Conservation (phyloP, 2,329 filamentous ascomycete species). For the Aspergillus fumigatus region DNA sequence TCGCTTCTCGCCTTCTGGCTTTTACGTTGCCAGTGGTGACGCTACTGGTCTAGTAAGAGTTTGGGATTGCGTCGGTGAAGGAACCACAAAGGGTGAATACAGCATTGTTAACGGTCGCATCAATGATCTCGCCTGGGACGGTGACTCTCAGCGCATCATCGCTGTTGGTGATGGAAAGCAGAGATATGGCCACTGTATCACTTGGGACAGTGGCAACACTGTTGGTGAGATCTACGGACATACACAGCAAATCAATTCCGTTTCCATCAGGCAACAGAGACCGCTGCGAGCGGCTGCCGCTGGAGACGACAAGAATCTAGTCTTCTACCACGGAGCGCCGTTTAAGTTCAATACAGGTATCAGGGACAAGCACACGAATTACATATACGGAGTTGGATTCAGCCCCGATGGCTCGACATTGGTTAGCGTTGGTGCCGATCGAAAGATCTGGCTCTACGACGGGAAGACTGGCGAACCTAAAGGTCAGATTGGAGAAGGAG, state of each 20-base stretch:
- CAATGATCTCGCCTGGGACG: constrained; percentile 96
- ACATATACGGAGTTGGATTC: constrained; percentile 82
- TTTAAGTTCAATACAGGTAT: constrained; percentile 94
- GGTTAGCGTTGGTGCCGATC: constrained; percentile 89
- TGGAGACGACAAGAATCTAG: constrained; percentile 81
- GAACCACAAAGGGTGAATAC: constrained; percentile 90
- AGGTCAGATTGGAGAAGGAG: constrained; percentile 62
- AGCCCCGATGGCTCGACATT: constrained; percentile 79
- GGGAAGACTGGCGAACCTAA: constrained; percentile 88
- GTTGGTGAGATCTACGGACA: constrained; percentile 93
- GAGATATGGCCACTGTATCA: constrained; percentile 89
- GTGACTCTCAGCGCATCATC: constrained; percentile 92
- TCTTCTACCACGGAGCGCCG: constrained; percentile 88
- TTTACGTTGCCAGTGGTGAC: constrained; percentile 92
- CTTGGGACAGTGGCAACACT: constrained; percentile 90
- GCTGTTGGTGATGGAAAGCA: constrained; percentile 94
- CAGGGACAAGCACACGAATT: constrained; percentile 75
- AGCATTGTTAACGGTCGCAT: constrained; percentile 90
- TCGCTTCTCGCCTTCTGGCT: constrained; percentile 88
- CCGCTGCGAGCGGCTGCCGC: constrained; percentile 90
- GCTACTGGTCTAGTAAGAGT: constrained; percentile 77
- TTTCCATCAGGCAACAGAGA: constrained; percentile 82
- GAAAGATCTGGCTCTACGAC: constrained; percentile 89
- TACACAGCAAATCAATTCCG: constrained; percentile 82
- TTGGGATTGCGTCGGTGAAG: constrained; percentile 84